These are phyloP conservation scores for Penicillium alfredii DNA, from an alignment of 495 filamentous ascomycete species.

Conservation along the genomic window DNA sequence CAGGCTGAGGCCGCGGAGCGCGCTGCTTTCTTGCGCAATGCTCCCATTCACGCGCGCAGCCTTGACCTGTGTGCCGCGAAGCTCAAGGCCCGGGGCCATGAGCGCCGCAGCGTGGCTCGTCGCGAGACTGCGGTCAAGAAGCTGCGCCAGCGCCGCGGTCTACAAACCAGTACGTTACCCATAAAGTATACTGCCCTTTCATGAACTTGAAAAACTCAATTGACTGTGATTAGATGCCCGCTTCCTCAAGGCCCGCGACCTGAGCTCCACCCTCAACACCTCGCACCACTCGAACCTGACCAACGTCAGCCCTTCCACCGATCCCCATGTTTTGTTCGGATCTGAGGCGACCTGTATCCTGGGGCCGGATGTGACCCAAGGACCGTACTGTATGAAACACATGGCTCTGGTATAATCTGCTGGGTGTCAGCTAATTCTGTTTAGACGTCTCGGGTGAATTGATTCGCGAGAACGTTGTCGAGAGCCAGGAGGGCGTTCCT, in stretches of 20 bases:
- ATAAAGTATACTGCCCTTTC: no score
- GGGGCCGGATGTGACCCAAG: conserved; percentile 50
- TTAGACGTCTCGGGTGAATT: conserved; percentile 43
- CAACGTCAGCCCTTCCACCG: conserved; percentile 43
- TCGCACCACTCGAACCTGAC: conserved; percentile 40
- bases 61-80: conserved; percentile 43
- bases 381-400: conserved; percentile 48
- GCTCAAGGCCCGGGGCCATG: conserved; percentile 44
- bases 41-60: conserved; percentile 30
- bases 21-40: conserved; percentile 32
- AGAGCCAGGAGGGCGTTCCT: conserved; percentile 49
- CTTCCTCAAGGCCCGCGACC: conserved; percentile 36
- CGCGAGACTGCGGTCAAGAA: conserved; percentile 31
- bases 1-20: conserved; percentile 42
- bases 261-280: conserved; percentile 34
- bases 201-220: no score
- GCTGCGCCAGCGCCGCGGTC: conserved; percentile 25
- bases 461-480: conserved; percentile 51
- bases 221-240: conserved; percentile 11
- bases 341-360: conserved; percentile 52
- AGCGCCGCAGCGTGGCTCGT: conserved; percentile 39
- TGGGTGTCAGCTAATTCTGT: no score
- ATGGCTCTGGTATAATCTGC: no score
- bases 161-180: conserved; percentile 9
- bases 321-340: conserved; percentile 45